Conservation (phyloP, 352 stramenopile genomes). For the Pythium sp. region DNA sequence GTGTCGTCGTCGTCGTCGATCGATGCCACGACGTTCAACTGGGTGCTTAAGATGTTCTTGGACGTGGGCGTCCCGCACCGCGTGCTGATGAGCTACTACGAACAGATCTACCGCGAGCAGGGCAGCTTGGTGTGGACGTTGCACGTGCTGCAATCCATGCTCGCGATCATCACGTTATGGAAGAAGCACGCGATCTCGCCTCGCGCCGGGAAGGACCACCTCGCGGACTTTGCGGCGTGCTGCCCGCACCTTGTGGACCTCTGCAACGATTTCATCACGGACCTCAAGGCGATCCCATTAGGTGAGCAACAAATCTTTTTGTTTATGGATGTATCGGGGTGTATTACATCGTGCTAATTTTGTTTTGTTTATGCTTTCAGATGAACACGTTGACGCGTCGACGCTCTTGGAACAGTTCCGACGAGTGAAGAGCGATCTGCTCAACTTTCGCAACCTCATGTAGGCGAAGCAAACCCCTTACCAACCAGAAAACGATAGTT, state of each 20-base stretch:
- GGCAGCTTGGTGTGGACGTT: constrained; percentile 58
- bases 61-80: constrained; percentile 78
- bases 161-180: constrained; percentile 76
- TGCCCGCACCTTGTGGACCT: constrained; percentile 77
- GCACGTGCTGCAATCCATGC: constrained; percentile 74
- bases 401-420: constrained; percentile 72
- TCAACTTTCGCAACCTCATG: constrained; percentile 70
- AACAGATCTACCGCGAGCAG: constrained; percentile 76
- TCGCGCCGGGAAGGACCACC: constrained; percentile 57
- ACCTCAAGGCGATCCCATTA: constrained; percentile 71
- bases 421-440: constrained; percentile 65
- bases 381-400: constrained; percentile 55
- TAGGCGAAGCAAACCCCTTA: constrained; percentile 26
- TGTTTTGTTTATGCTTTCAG: constrained; percentile 25
- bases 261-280: constrained; percentile 77
- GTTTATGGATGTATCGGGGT: not conserved
- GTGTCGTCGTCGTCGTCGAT: constrained; percentile 44
- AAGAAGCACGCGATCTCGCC: constrained; percentile 78
- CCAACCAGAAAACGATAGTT: not conserved
- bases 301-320: constrained; percentile 36
- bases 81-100: constrained; percentile 73
- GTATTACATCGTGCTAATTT: constrained; percentile 2
- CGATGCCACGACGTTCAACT: constrained; percentile 73
- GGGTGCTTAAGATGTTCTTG: constrained; percentile 78
- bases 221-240: constrained; percentile 73